phyloP scores from a whole-genome alignment of 768 basidiomycete genomes.

The Sporobolomyces pararoseus region DNA sequence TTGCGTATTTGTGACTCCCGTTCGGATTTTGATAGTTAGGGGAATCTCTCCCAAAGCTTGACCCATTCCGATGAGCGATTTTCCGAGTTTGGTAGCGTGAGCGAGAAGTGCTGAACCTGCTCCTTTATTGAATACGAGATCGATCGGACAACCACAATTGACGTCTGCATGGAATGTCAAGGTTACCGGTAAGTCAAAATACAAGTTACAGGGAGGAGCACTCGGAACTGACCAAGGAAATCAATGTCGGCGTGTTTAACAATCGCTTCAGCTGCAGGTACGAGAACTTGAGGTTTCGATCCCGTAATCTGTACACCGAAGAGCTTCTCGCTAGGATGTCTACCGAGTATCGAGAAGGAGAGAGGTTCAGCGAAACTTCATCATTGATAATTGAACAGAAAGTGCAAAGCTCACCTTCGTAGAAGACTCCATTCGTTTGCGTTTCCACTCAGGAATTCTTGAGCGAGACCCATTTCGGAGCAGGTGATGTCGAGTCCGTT shows the following conservation, averaged over 20 bases:
- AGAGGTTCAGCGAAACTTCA: too few species aligned
- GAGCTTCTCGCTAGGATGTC: slow-evolving; percentile 72
- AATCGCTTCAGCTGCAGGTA: slow-evolving; percentile 72
- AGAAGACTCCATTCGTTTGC: slow-evolving; percentile 94
- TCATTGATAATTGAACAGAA: background rate
- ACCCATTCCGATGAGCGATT: slow-evolving; percentile 86
- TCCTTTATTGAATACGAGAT: slow-evolving; percentile 73
- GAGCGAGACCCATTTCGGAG: slow-evolving; percentile 95
- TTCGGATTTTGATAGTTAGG: slow-evolving; percentile 83
- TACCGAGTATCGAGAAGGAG: too few species aligned
- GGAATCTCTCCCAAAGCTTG: slow-evolving; percentile 84
- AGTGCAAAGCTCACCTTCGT: slow-evolving; percentile 52
- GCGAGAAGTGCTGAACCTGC: slow-evolving; percentile 60
- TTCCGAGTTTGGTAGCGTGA: slow-evolving; percentile 72
- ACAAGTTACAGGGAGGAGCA: too few species aligned
- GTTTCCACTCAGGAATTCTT: slow-evolving; percentile 79
- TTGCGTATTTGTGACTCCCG: slow-evolving; percentile 70
- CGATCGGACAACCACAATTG: slow-evolving; percentile 96
- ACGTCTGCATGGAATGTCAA: slow-evolving; percentile 53
- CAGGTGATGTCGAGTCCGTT: slow-evolving; percentile 84
- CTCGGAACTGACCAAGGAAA: slow-evolving; percentile 28
- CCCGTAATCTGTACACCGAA: slow-evolving; percentile 95
- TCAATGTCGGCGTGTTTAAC: slow-evolving; percentile 60
- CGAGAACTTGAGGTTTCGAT: slow-evolving; percentile 72
- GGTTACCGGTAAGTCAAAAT: too few species aligned